Percentiles rank a stretch among this genome's conserved stretches.
Conservation (phyloP, 805 yeast genomes). For the Saccharomycopsis oosterbeekiorum region DNA sequence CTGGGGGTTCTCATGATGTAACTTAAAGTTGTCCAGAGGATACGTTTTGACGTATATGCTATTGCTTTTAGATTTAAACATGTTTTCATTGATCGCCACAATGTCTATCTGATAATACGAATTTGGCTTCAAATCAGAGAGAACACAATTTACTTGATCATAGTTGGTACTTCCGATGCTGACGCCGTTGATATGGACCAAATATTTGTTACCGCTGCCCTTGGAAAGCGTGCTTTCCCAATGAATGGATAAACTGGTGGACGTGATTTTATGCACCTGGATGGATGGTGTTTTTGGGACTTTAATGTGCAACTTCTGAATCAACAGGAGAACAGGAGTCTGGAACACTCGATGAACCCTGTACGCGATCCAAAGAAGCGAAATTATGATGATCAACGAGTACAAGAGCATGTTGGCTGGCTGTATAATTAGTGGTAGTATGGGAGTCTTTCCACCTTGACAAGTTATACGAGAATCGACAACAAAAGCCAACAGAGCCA, state of each 20-base stretch:
- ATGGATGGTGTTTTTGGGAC: conserved; percentile 17
- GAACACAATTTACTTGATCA: conserved; percentile 8
- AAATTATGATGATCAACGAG: conserved; percentile 4
- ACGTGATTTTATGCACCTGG: conserved; percentile 5
- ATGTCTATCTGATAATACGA: conserved; percentile 18
- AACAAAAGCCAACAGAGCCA: too few species aligned
- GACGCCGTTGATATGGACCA: conserved; percentile 12
- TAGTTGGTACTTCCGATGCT: conserved; percentile 7
- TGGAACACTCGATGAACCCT: conserved; percentile 4
- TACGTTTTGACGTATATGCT: conserved; percentile 15
- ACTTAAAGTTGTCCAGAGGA: background rate
- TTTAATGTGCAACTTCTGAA: conserved; percentile 8
- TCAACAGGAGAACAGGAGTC: conserved; percentile 6
- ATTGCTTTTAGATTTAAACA: conserved; percentile 11
- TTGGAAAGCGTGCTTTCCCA: conserved; percentile 16
- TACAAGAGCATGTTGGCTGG: conserved; percentile 6
- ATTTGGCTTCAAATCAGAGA: conserved; percentile 10
- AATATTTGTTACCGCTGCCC: conserved; percentile 11
- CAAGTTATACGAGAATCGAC: too few species aligned
- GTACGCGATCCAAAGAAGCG: conserved; percentile 9
- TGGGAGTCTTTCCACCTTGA: too few species aligned
- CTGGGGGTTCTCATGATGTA: conserved; percentile 13
- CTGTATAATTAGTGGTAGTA: background rate
- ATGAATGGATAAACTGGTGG: conserved; percentile 3
- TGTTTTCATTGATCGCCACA: conserved; percentile 6